phyloP scores from a whole-genome alignment of 129 eudicot species.

The Lactuca sativa region DNA sequence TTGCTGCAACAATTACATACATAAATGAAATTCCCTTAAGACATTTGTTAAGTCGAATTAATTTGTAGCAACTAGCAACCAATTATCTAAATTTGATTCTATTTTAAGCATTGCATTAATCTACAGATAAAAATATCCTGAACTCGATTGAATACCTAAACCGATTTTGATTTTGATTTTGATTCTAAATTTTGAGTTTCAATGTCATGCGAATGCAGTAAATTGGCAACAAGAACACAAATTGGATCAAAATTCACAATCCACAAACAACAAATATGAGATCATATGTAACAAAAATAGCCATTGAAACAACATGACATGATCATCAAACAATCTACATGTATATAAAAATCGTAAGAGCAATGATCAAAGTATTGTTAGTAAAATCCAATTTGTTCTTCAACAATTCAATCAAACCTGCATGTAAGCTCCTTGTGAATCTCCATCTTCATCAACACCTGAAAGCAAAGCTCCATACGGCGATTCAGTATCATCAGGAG shows the following conservation, averaged over 20 bases:
- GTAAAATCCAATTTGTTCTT: not conserved
- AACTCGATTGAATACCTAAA: too few species aligned
- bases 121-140: too few species aligned
- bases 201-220: not conserved
- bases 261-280: not conserved
- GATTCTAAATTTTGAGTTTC: too few species aligned
- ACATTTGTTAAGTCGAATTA: too few species aligned
- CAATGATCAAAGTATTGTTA: constrained; percentile 19
- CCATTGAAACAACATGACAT: constrained; percentile 2
- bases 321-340: constrained; percentile 10
- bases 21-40: too few species aligned
- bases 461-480: constrained; percentile 62
- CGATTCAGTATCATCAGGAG: constrained; percentile 50
- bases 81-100: too few species aligned
- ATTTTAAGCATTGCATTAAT: too few species aligned
- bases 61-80: too few species aligned
- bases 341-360: constrained; percentile 1
- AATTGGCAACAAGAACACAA: constrained; percentile 2
- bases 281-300: not conserved
- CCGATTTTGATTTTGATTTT: not conserved
- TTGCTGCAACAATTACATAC: too few species aligned
- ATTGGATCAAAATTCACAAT: not conserved
- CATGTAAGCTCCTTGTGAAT: constrained; percentile 42
- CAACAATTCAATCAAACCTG: constrained; percentile 42
- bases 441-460: constrained; percentile 52